These are phyloP conservation scores for Parastagonospora avenae DNA, from an alignment of 2,329 filamentous ascomycete species.

Conservation along the genomic window DNA sequence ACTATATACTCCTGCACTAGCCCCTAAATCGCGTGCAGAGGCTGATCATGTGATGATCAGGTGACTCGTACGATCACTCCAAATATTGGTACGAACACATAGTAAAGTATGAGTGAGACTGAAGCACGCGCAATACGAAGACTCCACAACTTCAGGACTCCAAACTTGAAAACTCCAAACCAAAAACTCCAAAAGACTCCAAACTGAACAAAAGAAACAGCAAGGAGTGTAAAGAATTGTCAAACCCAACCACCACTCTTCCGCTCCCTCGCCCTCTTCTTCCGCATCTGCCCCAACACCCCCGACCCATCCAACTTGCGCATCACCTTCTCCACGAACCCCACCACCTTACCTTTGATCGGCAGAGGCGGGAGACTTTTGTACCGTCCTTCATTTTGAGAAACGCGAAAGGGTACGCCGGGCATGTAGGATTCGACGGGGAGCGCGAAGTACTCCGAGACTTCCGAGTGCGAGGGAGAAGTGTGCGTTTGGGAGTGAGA, in stretches of 20 bases:
- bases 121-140: too few relatives aligned
- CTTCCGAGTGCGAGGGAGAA: neutral
- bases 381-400: neutral
- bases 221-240: too few relatives aligned
- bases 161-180: too few relatives aligned
- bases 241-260: neutral
- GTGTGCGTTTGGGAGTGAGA: neutral
- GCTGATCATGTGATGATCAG: too few relatives aligned
- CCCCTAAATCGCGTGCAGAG: too few relatives aligned
- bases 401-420: neutral
- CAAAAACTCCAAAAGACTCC: too few relatives aligned
- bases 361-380: neutral
- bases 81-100: too few relatives aligned
- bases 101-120: too few relatives aligned
- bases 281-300: constrained; percentile 9
- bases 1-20: too few relatives aligned
- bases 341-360: neutral
- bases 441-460: neutral
- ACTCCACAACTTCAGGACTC: too few relatives aligned
- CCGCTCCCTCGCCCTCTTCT: neutral
- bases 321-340: constrained; percentile 17
- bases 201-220: too few relatives aligned
- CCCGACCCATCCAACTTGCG: constrained; percentile 12
- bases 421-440: neutral
- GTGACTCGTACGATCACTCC: too few relatives aligned